A percentile compares a stretch with the other conserved stretches of the same genome.
Evolutionary conservation across 352 stramenopile genomes (phyloP).

Genomic region (Globisporangium lucens): DNA sequence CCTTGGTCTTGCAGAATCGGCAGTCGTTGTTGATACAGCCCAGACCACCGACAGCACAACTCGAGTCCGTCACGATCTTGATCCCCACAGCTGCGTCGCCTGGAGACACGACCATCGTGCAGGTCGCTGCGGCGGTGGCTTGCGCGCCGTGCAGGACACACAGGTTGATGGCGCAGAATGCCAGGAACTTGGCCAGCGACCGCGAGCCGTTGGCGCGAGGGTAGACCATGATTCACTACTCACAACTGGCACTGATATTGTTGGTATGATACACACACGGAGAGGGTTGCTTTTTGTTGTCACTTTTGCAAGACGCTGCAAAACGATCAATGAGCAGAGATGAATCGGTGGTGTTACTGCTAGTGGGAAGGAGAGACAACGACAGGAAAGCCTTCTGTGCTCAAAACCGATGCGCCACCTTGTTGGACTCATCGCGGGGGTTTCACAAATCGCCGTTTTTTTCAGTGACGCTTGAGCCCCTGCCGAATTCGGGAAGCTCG

Average conservation of each 20-base stretch:
- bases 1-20: conserved; percentile 32
- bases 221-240: conserved; percentile 4
- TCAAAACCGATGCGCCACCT: background rate
- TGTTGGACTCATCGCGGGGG: background rate
- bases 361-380: background rate
- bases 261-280: background rate
- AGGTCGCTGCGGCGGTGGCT: background rate
- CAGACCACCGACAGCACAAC: conserved; percentile 22
- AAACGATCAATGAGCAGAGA: conserved; percentile 2
- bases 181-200: conserved; percentile 5
- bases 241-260: background rate
- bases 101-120: conserved; percentile 3
- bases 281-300: background rate
- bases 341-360: background rate
- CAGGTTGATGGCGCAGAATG: conserved; percentile 10
- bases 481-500: background rate
- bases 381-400: background rate
- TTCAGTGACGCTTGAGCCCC: background rate
- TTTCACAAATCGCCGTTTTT: background rate
- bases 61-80: conserved; percentile 24
- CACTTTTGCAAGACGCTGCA: conserved; percentile 1
- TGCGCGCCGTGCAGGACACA: background rate
- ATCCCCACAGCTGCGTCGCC: conserved; percentile 26
- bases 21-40: conserved; percentile 35
- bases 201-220: conserved; percentile 7